Conservation (phyloP, 257 asterid species). For the Solanum stenotomum region DNA sequence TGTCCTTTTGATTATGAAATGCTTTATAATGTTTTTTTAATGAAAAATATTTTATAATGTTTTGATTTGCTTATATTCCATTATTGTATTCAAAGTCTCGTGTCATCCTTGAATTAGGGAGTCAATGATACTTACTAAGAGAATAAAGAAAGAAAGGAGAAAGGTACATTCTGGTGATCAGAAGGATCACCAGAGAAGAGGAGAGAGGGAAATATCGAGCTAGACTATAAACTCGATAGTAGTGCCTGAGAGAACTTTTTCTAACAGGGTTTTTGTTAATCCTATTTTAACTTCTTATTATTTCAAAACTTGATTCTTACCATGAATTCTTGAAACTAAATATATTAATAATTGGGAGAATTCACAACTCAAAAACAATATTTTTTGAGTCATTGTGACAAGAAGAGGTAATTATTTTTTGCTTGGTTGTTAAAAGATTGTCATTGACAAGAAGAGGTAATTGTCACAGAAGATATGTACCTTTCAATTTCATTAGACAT, state of each 20-base stretch:
- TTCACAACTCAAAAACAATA: not conserved
- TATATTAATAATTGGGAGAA: not conserved
- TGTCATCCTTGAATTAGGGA: not conserved
- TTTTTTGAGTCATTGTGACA: not conserved
- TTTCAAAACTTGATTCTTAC: not conserved
- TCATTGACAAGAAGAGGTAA: not conserved
- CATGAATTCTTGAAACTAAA: not conserved
- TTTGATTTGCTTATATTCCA: not conserved
- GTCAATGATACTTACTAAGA: not conserved
- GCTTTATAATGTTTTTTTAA: not conserved
- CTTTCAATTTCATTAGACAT: conserved; percentile 93
- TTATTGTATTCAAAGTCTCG: not conserved
- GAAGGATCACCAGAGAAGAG: not conserved
- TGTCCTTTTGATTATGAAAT: not conserved
- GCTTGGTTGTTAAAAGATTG: not conserved
- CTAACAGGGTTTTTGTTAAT: not conserved
- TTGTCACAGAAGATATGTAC: conserved; percentile 19
- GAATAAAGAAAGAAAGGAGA: not conserved
- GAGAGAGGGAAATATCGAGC: not conserved
- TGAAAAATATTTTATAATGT: not conserved
- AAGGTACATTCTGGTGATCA: not conserved
- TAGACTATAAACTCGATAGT: too few relatives aligned
- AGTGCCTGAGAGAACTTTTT: not conserved
- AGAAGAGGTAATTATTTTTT: not conserved
- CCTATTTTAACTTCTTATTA: not conserved